phyloP scores from a whole-genome alignment of 208 protist genomes.

The Porcisia deanei region DNA sequence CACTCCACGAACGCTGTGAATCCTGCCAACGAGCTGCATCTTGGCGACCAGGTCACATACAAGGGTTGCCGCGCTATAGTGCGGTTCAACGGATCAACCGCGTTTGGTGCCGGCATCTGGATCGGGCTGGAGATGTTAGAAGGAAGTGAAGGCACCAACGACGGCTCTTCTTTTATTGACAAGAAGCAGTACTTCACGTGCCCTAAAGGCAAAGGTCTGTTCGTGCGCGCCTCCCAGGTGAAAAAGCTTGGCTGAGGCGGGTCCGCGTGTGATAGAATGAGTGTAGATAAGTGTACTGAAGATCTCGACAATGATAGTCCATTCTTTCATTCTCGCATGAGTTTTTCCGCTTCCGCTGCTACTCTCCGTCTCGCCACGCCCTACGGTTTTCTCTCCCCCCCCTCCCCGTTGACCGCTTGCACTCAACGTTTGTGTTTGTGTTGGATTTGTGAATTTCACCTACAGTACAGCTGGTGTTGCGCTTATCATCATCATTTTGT shows the following conservation, averaged over 20 bases:
- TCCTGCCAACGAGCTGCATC: slow-evolving; percentile 69
- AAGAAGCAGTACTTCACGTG: slow-evolving; percentile 92
- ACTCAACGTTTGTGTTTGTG: not conserved
- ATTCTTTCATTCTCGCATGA: not conserved
- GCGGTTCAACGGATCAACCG: slow-evolving; percentile 83
- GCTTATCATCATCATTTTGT: not conserved
- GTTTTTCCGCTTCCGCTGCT: not conserved
- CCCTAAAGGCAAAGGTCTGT: slow-evolving; percentile 89
- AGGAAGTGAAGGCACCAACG: slow-evolving; percentile 89
- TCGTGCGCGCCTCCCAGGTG: slow-evolving; percentile 88
- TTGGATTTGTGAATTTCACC: not conserved
- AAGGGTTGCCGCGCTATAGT: slow-evolving; percentile 83
- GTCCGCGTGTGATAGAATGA: not conserved
- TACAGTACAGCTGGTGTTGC: not conserved
- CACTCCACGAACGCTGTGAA: slow-evolving; percentile 39
- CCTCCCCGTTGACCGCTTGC: slow-evolving; percentile 2
- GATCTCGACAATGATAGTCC: not conserved
- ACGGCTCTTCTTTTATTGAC: slow-evolving; percentile 90
- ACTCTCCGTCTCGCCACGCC: not conserved
- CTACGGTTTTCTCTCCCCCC: not conserved
- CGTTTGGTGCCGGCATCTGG: slow-evolving; percentile 87
- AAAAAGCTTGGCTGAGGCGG: slow-evolving; percentile 48
- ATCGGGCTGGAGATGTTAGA: slow-evolving; percentile 92
- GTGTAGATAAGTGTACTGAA: not conserved
- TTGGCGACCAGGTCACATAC: slow-evolving; percentile 83